Conservation (phyloP, 1,284 basidiomycete genomes). For the Trichosporon sp. region DNA sequence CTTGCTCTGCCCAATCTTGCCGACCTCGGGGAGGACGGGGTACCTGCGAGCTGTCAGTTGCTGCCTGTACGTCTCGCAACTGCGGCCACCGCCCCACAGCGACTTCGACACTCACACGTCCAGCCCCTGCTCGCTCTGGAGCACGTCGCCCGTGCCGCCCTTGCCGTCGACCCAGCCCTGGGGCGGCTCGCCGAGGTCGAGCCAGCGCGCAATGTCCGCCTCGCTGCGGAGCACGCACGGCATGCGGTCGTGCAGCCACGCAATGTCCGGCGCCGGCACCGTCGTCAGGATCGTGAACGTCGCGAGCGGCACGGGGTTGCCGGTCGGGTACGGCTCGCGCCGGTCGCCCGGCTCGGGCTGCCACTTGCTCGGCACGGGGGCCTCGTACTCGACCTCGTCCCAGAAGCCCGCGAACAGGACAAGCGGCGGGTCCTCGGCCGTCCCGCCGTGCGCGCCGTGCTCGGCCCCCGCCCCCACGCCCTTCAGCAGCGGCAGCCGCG, state of each 20-base stretch:
- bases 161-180: constrained; percentile 60
- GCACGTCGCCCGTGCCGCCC: constrained; percentile 52
- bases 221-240: constrained; percentile 72
- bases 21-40: constrained; percentile 82
- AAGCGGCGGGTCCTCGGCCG: constrained; percentile 57
- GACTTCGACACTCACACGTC: constrained; percentile 62
- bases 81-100: neutral
- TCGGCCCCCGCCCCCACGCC: no score
- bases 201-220: constrained; percentile 66
- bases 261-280: constrained; percentile 60
- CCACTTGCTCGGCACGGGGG: constrained; percentile 26
- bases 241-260: constrained; percentile 86
- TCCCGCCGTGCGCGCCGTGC: constrained; percentile 1
- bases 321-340: constrained; percentile 47
- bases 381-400: constrained; percentile 61
- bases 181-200: constrained; percentile 63
- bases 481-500: constrained; percentile 53
- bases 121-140: constrained; percentile 67
- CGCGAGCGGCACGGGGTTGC: constrained; percentile 60
- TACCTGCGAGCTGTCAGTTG: constrained; percentile 59
- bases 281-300: constrained; percentile 91
- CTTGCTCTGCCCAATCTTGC: constrained; percentile 81
- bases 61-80: neutral
- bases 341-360: constrained; percentile 27
- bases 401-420: constrained; percentile 87